Evolutionary conservation across 2,329 filamentous ascomycete genomes (phyloP), one percentile per base, ranked within the genome.

Genomic region (Paraphoma chrysanthemicola): DNA sequence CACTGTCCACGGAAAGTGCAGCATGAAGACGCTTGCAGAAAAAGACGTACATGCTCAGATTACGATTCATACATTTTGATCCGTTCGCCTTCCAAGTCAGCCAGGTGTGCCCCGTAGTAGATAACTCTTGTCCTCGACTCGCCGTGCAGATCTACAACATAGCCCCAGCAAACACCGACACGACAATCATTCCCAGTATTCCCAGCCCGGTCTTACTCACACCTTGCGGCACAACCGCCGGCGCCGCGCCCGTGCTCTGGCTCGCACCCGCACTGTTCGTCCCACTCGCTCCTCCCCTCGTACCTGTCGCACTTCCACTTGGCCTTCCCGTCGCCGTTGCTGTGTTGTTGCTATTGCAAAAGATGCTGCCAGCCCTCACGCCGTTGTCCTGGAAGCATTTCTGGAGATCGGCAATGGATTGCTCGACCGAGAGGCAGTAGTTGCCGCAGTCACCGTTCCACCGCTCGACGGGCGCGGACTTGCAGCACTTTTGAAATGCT

Each of bases 401-500:
- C 52, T 64, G 58, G 3, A 75, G 56, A 17, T 73, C 68, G 7
- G 53, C 59, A 33, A 73, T 62, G 6, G 57, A 59, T 45, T 75
- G 71, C 31, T 66, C 62, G 12, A 66, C 54, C 8, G 65, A 59
- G 2, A 75, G 63, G 48, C 72, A 75, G 56, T 69, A 74, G 49
- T 65, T 61, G 12, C 68, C 70, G 57, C 72, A 75, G 30, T 63
- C 56, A 51, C 63, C 64, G 39, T 68, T 72, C 54, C 59, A 74
- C 2, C 57, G 53, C 47, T 73, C 64, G 44, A 74, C 71, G 6
- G 70, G 66, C 7, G 70, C 71, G 33, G 58, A 56, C 41, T 73
- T 73, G 69, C 72, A 75, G 68, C 72, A 75, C 43, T 56, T 51
- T 9, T 63, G 57, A 41, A 74, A 63, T 17, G 64, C 60, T 28